These are phyloP conservation scores for Fusarium sp. DNA, from an alignment of 2,329 filamentous ascomycete genomes.

Conservation along the genomic window DNA sequence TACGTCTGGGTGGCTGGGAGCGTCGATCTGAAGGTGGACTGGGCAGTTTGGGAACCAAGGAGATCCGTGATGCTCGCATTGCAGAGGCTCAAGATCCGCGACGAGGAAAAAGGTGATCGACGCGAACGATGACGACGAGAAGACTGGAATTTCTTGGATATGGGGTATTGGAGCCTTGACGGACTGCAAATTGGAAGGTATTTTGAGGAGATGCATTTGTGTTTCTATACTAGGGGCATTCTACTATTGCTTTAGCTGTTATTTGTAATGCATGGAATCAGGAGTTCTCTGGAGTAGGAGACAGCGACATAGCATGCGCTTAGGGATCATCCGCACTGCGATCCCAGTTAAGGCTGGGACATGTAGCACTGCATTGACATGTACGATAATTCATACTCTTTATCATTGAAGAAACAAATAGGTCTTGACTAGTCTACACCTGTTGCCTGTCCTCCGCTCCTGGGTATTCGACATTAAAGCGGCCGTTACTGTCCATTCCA, in stretches of 20 bases:
- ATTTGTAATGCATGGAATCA: constrained; percentile 41
- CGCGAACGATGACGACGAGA: not conserved
- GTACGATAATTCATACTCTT: constrained; percentile 16
- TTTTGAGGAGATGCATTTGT: constrained; percentile 8
- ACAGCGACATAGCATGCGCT: constrained; percentile 29
- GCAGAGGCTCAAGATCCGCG: constrained; percentile 86
- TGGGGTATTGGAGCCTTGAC: not conserved
- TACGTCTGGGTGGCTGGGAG: constrained; percentile 77
- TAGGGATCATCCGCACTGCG: constrained; percentile 21
- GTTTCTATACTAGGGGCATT: constrained; percentile 18
- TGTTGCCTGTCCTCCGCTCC: constrained; percentile 1
- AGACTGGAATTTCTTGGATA: constrained; percentile 14
- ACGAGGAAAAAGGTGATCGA: constrained; percentile 66
- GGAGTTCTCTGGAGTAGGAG: constrained; percentile 42
- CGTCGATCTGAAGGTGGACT: constrained; percentile 83
- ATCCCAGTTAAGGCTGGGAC: not conserved
- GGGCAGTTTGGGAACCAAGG: constrained; percentile 90
- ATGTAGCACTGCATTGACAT: constrained; percentile 21
- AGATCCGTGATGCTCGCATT: constrained; percentile 85
- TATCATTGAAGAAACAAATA: constrained; percentile 20
- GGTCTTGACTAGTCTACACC: constrained; percentile 17
- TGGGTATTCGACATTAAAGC: constrained; percentile 39
- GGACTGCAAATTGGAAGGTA: not conserved
- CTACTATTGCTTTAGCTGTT: constrained; percentile 27
- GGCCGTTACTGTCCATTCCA: constrained; percentile 28